Evolutionary conservation across 2,329 filamentous ascomycete genomes (phyloP).

Genomic region (Coniochaeta sp.): DNA sequence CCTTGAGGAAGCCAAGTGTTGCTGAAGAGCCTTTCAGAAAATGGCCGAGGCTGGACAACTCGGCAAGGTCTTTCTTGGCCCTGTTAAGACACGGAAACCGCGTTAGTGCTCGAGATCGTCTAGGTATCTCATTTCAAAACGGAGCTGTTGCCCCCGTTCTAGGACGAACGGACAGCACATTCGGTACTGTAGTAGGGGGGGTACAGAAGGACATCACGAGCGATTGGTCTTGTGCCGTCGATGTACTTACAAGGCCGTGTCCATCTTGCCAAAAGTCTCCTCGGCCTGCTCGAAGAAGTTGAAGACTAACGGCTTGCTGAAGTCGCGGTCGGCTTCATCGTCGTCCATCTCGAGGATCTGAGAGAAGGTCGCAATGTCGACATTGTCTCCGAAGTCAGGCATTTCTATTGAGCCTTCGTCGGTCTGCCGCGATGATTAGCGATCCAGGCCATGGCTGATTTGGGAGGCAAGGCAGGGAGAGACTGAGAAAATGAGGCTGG

Average conservation of each 20-base stretch:
- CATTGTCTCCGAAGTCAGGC: conserved; percentile 62
- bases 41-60: conserved; percentile 79
- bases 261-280: conserved; percentile 79
- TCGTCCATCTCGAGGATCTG: conserved; percentile 99
- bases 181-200: background rate
- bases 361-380: conserved; percentile 76
- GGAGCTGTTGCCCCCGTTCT: background rate
- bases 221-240: background rate
- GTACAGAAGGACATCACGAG: background rate
- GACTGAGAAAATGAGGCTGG: background rate
- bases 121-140: background rate
- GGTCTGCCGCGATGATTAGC: conserved; percentile 9
- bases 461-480: background rate
- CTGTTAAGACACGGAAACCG: conserved; percentile 34
- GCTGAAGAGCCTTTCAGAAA: conserved; percentile 97
- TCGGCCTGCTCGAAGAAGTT: conserved; percentile 92
- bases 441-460: background rate
- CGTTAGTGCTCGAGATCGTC: background rate
- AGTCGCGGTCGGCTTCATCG: conserved; percentile 74
- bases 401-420: conserved; percentile 40
- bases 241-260: conserved; percentile 66
- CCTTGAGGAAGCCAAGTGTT: conserved; percentile 82
- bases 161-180: background rate
- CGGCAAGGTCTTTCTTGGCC: conserved; percentile 57
- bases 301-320: conserved; percentile 80